These are phyloP conservation scores for Rossbeevera mucosa DNA, from an alignment of 768 basidiomycete species.

Conservation along the genomic window DNA sequence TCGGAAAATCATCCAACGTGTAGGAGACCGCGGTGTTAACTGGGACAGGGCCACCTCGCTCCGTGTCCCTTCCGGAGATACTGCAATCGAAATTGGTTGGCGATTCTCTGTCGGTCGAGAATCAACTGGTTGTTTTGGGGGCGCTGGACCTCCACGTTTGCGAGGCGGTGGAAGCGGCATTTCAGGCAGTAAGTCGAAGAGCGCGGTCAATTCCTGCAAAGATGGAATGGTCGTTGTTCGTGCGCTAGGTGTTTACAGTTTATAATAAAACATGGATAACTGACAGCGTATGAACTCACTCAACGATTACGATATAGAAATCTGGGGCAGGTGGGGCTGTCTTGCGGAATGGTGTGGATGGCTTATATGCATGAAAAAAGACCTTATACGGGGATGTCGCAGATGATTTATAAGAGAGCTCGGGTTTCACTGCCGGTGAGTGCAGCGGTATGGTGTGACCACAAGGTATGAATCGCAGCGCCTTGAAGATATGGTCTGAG, in stretches of 20 bases:
- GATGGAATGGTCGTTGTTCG: conserved; percentile 79
- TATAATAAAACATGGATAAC: background rate
- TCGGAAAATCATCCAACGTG: background rate
- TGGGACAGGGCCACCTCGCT: background rate
- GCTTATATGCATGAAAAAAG: conserved; percentile 92
- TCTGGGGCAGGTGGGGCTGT: conserved; percentile 74
- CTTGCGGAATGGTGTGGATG: conserved; percentile 78
- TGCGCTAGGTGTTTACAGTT: conserved; percentile 47
- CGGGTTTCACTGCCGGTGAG: conserved; percentile 10
- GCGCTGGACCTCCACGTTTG: conserved; percentile 19
- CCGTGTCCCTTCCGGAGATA: conserved; percentile 3
- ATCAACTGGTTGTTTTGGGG: conserved; percentile 2
- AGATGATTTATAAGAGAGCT: background rate
- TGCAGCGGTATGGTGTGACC: conserved; percentile 51
- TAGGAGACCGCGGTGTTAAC: background rate
- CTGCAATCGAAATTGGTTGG: conserved; percentile 2
- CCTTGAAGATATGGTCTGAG: conserved; percentile 62
- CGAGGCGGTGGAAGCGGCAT: conserved; percentile 60
- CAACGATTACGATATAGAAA: conserved; percentile 80
- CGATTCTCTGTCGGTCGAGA: background rate
- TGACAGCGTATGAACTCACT: conserved; percentile 48
- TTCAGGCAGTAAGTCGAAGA: conserved; percentile 67
- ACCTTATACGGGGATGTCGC: conserved; percentile 49
- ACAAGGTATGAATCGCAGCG: conserved; percentile 67
- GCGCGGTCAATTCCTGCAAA: conserved; percentile 64